These are phyloP conservation scores for Adansonia gregorii DNA, from an alignment of 441 rosid genomes.

Conservation along the genomic window DNA sequence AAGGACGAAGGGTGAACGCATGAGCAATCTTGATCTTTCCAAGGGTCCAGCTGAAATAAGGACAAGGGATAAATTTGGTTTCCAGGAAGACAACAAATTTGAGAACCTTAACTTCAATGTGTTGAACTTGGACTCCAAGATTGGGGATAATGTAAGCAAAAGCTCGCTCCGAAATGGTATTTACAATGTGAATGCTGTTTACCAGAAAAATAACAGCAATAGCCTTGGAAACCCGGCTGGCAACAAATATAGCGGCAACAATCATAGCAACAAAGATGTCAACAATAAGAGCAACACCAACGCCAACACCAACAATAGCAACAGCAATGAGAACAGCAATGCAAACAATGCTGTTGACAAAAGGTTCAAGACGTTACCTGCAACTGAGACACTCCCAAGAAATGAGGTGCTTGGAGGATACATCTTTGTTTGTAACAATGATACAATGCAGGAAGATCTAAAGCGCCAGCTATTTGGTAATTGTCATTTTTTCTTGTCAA, in stretches of 20 bases:
- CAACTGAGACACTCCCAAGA: slow-evolving; percentile 86
- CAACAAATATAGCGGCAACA: slow-evolving; percentile 74
- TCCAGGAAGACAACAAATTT: slow-evolving; percentile 80
- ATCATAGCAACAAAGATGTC: slow-evolving; percentile 55
- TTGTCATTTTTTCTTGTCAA: slow-evolving; percentile 13
- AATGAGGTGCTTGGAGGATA: slow-evolving; percentile 98
- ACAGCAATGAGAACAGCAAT: slow-evolving; percentile 45
- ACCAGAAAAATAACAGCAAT: slow-evolving; percentile 64
- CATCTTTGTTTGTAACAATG: slow-evolving; percentile 96
- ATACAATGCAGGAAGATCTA: slow-evolving; percentile 96
- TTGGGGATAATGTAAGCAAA: slow-evolving; percentile 58
- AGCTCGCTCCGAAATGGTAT: slow-evolving; percentile 53
- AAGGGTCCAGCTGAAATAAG: slow-evolving; percentile 64
- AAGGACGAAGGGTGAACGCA: slow-evolving; percentile 71
- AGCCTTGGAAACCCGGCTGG: slow-evolving; percentile 45
- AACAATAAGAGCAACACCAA: slow-evolving; percentile 45
- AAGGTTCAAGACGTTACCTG: slow-evolving; percentile 94
- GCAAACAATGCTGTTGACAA: slow-evolving; percentile 65
- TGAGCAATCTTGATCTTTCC: slow-evolving; percentile 89
- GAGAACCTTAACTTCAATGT: slow-evolving; percentile 71
- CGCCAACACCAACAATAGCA: slow-evolving; percentile 45
- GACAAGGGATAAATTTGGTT: slow-evolving; percentile 62
- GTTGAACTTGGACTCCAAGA: slow-evolving; percentile 75
- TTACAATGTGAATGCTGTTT: slow-evolving; percentile 66
- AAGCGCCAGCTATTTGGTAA: slow-evolving; percentile 93